phyloP scores from a whole-genome alignment of 352 stramenopile genomes.

The Phytophthora palmivora region DNA sequence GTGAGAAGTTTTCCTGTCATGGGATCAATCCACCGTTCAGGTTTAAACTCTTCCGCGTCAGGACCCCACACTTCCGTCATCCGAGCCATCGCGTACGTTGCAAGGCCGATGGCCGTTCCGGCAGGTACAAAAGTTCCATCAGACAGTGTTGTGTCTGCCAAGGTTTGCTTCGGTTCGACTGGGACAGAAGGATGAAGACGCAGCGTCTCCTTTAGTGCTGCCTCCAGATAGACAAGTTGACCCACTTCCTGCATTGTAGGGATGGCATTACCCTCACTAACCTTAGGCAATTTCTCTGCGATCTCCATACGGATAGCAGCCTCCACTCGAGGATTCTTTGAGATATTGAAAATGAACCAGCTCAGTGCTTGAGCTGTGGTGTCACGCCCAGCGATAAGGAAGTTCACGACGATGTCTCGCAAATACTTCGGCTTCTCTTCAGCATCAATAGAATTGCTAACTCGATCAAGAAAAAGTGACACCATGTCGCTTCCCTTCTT shows the following conservation, averaged over 20 bases:
- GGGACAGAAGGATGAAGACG: conserved; percentile 66
- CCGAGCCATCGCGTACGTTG: conserved; percentile 55
- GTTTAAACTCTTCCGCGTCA: conserved; percentile 58
- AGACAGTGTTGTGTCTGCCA: conserved; percentile 55
- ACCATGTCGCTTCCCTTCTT: conserved; percentile 23
- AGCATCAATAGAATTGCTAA: conserved; percentile 25
- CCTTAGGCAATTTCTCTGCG: conserved; percentile 19
- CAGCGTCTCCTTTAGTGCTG: conserved; percentile 62
- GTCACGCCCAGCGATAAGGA: conserved; percentile 82
- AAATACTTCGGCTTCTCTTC: conserved; percentile 37
- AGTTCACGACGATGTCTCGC: conserved; percentile 82
- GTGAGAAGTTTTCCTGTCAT: conserved; percentile 27
- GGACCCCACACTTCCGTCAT: conserved; percentile 57
- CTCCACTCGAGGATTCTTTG: conserved; percentile 51
- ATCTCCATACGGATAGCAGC: conserved; percentile 55
- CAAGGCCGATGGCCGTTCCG: conserved; percentile 38
- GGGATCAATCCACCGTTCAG: conserved; percentile 62
- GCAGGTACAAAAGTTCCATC: conserved; percentile 62
- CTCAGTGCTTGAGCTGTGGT: conserved; percentile 74
- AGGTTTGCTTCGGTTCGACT: conserved; percentile 38
- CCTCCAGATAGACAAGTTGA: conserved; percentile 54
- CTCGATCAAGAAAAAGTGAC: conserved; percentile 37
- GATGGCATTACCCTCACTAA: background rate
- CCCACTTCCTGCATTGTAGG: conserved; percentile 39
- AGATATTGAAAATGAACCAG: conserved; percentile 76